phyloP scores from a whole-genome alignment of 2,329 filamentous ascomycete genomes.

The Fusarium scirpi region DNA sequence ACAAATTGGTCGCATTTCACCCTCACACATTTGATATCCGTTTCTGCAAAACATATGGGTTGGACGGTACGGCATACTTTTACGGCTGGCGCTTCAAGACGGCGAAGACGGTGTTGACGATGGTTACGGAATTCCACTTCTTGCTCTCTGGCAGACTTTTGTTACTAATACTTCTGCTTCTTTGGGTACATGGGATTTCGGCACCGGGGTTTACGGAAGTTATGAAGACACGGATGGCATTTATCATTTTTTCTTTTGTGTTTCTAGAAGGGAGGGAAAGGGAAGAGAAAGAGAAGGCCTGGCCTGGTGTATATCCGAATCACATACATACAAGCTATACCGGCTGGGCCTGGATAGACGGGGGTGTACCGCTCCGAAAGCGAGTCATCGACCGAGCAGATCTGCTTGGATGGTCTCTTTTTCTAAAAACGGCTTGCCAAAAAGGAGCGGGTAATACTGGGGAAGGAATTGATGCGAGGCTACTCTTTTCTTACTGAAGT shows the following conservation, averaged over 20 bases:
- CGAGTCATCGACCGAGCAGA: conserved; percentile 39
- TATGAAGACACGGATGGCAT: conserved; percentile 50
- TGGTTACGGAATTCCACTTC: conserved; percentile 47
- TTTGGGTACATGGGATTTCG: conserved; percentile 45
- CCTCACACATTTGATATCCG: conserved; percentile 37
- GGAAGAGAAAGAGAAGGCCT: conserved; percentile 10
- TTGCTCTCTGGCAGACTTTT: conserved; percentile 42
- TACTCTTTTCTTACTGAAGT: conserved; percentile 37
- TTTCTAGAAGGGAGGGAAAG: conserved; percentile 22
- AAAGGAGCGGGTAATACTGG: conserved; percentile 48
- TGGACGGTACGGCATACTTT: conserved; percentile 43
- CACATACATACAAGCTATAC: conserved; percentile 18
- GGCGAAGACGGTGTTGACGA: conserved; percentile 48
- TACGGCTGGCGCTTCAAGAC: conserved; percentile 46
- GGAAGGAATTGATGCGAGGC: conserved; percentile 45
- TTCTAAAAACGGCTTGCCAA: conserved; percentile 27
- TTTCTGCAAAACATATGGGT: conserved; percentile 40
- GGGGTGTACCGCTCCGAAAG: conserved; percentile 39
- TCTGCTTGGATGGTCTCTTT: conserved; percentile 31
- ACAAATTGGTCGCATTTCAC: conserved; percentile 40
- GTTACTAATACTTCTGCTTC: conserved; percentile 43
- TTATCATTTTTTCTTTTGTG: conserved; percentile 38
- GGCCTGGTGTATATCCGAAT: conserved; percentile 21
- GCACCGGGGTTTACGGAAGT: conserved; percentile 46
- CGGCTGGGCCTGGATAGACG: conserved; percentile 30